A percentile compares a stretch with the other conserved stretches of the same genome.
Conservation (phyloP, 1,139 yeast genomes). For the Lodderomyces oxycetoniae region DNA sequence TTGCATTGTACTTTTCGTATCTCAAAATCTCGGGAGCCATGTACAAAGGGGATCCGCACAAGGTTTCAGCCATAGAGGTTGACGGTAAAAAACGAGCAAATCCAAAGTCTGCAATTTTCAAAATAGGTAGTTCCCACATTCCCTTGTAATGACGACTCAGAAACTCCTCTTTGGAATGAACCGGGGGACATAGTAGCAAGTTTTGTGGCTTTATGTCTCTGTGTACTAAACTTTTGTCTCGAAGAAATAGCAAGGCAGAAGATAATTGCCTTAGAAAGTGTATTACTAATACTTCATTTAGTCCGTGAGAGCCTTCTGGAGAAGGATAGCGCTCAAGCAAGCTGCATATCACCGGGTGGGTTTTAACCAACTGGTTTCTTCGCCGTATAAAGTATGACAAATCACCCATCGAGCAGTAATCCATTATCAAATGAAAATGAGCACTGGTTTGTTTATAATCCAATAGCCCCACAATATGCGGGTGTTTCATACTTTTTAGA, state of each 20-base stretch:
- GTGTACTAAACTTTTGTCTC: conserved; percentile 82
- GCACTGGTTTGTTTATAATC: conserved; percentile 77
- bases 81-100: conserved; percentile 92
- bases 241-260: conserved; percentile 74
- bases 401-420: conserved; percentile 93
- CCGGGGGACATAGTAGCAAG: conserved; percentile 71
- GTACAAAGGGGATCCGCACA: conserved; percentile 94
- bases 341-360: conserved; percentile 76
- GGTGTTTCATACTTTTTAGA: conserved; percentile 80
- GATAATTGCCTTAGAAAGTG: conserved; percentile 86
- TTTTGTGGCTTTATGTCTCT: conserved; percentile 95
- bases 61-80: conserved; percentile 90
- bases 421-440: conserved; percentile 92
- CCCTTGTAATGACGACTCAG: conserved; percentile 61
- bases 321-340: conserved; percentile 80
- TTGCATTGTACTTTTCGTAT: conserved; percentile 93
- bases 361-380: conserved; percentile 63
- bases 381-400: conserved; percentile 79
- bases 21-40: conserved; percentile 98
- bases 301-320: conserved; percentile 70
- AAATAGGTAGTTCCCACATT: conserved; percentile 79
- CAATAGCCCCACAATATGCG: conserved; percentile 82
- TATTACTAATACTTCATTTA: conserved; percentile 70
- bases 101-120: conserved; percentile 95
- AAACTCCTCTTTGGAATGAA: conserved; percentile 58